Conservation (phyloP, 1,284 basidiomycete genomes). For the Apiotrichum siamense region DNA sequence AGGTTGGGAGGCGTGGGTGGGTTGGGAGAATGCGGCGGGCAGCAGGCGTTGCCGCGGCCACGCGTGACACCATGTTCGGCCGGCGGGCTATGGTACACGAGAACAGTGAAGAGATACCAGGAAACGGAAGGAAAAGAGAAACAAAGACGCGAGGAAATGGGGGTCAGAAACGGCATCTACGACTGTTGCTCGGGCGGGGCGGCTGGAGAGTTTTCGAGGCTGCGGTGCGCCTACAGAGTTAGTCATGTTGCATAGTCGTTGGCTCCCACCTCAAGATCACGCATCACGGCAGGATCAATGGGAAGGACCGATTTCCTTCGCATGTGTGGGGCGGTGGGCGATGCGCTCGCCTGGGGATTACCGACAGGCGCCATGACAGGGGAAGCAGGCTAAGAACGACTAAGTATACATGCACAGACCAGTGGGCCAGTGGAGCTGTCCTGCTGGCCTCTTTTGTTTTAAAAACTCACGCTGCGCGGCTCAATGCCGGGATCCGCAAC, state of each 20-base stretch:
- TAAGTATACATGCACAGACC: background rate
- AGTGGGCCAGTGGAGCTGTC: too few relatives aligned
- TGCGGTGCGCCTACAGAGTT: conserved; percentile 18
- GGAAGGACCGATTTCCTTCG: conserved; percentile 36
- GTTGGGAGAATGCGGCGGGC: background rate
- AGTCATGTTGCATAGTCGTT: background rate
- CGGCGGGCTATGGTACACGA: conserved; percentile 10
- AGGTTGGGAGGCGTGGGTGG: background rate
- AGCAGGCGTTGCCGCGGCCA: background rate
- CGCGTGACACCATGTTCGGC: conserved; percentile 4
- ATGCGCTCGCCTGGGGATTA: conserved; percentile 1
- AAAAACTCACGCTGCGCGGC: conserved; percentile 44
- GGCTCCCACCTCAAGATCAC: conserved; percentile 70
- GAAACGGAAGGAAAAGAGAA: background rate
- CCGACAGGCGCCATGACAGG: conserved; percentile 16
- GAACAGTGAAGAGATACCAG: conserved; percentile 3
- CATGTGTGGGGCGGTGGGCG: conserved; percentile 24
- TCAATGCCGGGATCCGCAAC: conserved; percentile 83
- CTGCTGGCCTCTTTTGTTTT: too few relatives aligned
- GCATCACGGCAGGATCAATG: conserved; percentile 81
- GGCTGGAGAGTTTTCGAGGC: conserved; percentile 15
- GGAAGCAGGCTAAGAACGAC: conserved; percentile 1
- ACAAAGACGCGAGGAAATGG: background rate
- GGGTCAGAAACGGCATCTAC: background rate
- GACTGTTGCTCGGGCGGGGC: conserved; percentile 4